These are phyloP conservation scores for Lophium mytilinum DNA, from an alignment of 495 filamentous ascomycete genomes.

Conservation along the genomic window DNA sequence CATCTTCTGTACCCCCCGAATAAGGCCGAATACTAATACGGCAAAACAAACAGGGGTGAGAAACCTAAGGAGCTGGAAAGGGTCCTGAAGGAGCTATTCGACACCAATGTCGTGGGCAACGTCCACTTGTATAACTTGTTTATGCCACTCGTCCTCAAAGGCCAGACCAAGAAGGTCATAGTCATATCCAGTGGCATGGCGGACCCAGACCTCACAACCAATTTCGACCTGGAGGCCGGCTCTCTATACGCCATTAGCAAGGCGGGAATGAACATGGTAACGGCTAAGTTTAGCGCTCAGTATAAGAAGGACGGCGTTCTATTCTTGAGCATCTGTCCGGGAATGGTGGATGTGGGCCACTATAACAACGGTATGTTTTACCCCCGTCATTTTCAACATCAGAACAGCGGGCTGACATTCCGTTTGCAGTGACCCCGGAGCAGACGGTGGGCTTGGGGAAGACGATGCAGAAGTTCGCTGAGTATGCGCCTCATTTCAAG, in stretches of 20 bases:
- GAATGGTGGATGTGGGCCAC: constrained; percentile 38
- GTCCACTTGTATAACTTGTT: constrained; percentile 47
- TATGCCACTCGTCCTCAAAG: constrained; percentile 43
- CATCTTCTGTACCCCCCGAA: not conserved
- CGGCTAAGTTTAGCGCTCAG: constrained; percentile 43
- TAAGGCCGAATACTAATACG: not conserved
- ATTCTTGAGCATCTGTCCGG: constrained; percentile 44
- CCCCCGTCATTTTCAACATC: not conserved
- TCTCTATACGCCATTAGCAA: constrained; percentile 39
- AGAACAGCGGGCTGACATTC: not conserved
- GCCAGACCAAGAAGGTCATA: constrained; percentile 48
- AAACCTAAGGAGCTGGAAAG: not conserved
- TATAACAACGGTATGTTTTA: constrained; percentile 24
- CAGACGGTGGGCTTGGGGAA: constrained; percentile 22
- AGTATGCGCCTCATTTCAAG: constrained; percentile 44
- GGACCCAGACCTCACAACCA: constrained; percentile 39
- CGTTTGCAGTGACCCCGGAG: constrained; percentile 33
- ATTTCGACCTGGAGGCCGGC: constrained; percentile 25
- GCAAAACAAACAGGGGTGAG: not conserved
- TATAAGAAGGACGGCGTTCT: constrained; percentile 46
- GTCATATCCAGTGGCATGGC: constrained; percentile 43
- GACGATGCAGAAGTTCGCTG: constrained; percentile 33
- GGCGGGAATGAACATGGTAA: constrained; percentile 38
- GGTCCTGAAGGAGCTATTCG: constrained; percentile 21
- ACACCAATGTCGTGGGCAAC: constrained; percentile 40